Evolutionary conservation across 139 green algal species (phyloP).

Genomic region (Edaphochlamys debaryana): DNA sequence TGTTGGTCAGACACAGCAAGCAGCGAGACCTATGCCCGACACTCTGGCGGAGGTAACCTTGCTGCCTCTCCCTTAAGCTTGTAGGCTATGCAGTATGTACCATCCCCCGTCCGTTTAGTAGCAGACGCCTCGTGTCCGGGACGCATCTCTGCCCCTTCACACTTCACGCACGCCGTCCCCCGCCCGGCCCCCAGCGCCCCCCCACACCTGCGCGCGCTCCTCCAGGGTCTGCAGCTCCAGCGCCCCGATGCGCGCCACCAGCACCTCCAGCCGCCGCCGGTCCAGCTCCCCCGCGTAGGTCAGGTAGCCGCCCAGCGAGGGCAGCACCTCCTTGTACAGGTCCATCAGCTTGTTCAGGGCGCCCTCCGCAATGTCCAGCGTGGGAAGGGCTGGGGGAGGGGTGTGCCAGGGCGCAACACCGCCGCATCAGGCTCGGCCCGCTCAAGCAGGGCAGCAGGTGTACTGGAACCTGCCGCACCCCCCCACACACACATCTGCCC

Average conservation of each 20-base stretch:
- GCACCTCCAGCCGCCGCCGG: conserved; percentile 69
- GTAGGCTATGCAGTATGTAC: no score
- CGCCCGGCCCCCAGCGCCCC: background rate
- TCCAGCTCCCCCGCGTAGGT: conserved; percentile 81
- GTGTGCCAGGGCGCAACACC: background rate
- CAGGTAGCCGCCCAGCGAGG: conserved; percentile 88
- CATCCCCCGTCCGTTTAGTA: no score
- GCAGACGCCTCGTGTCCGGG: no score
- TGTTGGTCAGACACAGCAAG: no score
- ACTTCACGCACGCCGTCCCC: no score
- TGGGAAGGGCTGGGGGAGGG: conserved; percentile 76
- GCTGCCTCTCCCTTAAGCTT: no score
- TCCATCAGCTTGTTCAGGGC: conserved; percentile 90
- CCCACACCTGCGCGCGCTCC: conserved; percentile 72
- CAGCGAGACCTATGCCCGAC: no score
- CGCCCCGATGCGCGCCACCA: conserved; percentile 72
- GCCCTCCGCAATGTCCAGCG: conserved; percentile 91
- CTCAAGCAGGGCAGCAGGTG: no score
- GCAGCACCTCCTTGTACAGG: conserved; percentile 91
- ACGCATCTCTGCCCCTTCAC: no score
- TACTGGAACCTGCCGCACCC: no score
- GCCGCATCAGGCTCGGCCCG: background rate
- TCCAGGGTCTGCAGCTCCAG: conserved; percentile 81
- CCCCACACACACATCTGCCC: no score
- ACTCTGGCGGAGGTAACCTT: no score